Percentiles rank a stretch among this genome's conserved stretches.
phyloP scores from a whole-genome alignment of 2,329 filamentous ascomycete species.

The Ceratocystis albifundus region DNA sequence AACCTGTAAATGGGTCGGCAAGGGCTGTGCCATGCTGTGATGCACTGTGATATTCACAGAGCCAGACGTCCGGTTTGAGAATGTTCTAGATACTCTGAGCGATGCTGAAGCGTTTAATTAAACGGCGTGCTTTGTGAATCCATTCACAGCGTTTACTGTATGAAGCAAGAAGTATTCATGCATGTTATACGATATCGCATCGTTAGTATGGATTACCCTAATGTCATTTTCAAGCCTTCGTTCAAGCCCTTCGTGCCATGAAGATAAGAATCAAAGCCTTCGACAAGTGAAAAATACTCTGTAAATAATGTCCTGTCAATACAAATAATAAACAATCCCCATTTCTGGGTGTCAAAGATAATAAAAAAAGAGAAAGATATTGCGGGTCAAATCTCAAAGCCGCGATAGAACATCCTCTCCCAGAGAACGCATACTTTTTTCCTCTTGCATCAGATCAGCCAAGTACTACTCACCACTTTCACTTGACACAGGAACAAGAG shows the following conservation, averaged over 20 bases:
- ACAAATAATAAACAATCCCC: not conserved
- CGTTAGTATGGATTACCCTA: too few species aligned
- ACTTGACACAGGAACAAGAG: not conserved
- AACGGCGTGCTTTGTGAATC: not conserved
- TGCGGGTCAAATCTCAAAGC: not conserved
- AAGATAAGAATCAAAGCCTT: too few species aligned
- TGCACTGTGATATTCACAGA: too few species aligned
- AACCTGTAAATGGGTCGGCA: too few species aligned
- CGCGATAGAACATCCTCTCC: not conserved
- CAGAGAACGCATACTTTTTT: too few species aligned
- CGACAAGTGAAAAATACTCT: not conserved
- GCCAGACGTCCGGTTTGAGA: not conserved
- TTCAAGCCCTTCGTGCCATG: too few species aligned
- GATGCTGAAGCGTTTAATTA: not conserved
- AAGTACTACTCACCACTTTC: not conserved
- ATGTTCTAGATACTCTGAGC: not conserved
- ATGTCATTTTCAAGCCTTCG: too few species aligned
- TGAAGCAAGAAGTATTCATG: not conserved
- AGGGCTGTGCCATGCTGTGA: too few species aligned
- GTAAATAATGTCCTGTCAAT: constrained; percentile 7
- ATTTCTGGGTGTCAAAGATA: not conserved
- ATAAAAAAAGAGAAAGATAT: not conserved
- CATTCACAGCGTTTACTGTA: not conserved
- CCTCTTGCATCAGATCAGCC: too few species aligned
- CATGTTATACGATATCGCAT: not conserved